A percentile compares a stretch with the other conserved stretches of the same genome.
These are phyloP conservation scores for Vaccinium corymbosum DNA, from an alignment of 148 eudicot genomes.

Conservation along the genomic window DNA sequence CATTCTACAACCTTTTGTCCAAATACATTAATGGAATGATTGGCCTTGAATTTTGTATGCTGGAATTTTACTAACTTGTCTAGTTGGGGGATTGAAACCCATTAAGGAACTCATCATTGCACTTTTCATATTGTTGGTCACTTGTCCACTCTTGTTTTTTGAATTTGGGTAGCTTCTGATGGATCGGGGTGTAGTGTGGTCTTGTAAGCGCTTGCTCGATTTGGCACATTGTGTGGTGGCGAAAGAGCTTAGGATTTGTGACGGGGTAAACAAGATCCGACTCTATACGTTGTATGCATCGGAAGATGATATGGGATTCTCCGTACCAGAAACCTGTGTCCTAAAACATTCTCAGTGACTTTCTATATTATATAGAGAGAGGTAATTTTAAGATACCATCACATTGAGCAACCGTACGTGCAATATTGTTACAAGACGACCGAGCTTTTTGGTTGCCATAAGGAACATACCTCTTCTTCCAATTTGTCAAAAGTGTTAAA, in stretches of 20 bases:
- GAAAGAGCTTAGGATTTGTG: neutral
- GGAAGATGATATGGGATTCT: neutral
- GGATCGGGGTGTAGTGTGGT: no score
- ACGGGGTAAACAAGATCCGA: neutral
- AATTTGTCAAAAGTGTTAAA: conserved; percentile 31
- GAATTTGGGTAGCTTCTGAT: no score
- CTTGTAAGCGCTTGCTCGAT: no score
- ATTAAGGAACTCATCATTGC: neutral
- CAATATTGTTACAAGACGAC: no score
- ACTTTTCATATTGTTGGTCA: neutral
- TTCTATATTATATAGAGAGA: no score
- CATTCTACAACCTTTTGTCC: conserved; percentile 40
- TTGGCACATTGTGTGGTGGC: neutral
- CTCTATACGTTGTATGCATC: neutral
- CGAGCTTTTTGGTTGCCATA: neutral
- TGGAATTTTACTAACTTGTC: neutral
- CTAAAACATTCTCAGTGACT: neutral
- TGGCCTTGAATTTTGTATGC: conserved; percentile 28
- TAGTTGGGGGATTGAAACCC: neutral
- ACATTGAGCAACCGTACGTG: no score
- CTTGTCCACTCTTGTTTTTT: no score
- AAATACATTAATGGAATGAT: conserved; percentile 44
- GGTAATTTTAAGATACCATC: no score
- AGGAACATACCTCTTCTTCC: neutral
- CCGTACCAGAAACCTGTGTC: neutral